phyloP scores from a whole-genome alignment of 345 rosid species.

The sweet orange (Citrus sinensis) region DVS_A1.0 CM039164.1:1793001-1793500 shows the following conservation, averaged over 20 bases:
- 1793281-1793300: not conserved
- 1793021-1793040: conserved; percentile 38
- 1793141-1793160: conserved; percentile 76
- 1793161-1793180: conserved; percentile 6
- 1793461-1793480: not conserved
- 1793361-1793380: not conserved
- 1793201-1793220: not conserved
- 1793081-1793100: conserved; percentile 49
- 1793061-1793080: conserved; percentile 53
- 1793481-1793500: not conserved
- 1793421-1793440: not conserved
- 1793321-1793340: not conserved
- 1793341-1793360: not conserved
- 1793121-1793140: conserved; percentile 57
- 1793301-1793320: not conserved
- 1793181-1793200: not conserved
- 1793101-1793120: conserved; percentile 47
- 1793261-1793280: not conserved
- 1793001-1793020: conserved; percentile 19
- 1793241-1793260: not conserved
- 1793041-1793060: conserved; percentile 61
- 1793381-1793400: not conserved
- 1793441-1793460: not conserved
- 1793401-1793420: not conserved
- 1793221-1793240: not conserved